Base-by-base conservation (phyloP, 1,284 basidiomycete genomes). In the Singerocomus inundabilis region DNA sequence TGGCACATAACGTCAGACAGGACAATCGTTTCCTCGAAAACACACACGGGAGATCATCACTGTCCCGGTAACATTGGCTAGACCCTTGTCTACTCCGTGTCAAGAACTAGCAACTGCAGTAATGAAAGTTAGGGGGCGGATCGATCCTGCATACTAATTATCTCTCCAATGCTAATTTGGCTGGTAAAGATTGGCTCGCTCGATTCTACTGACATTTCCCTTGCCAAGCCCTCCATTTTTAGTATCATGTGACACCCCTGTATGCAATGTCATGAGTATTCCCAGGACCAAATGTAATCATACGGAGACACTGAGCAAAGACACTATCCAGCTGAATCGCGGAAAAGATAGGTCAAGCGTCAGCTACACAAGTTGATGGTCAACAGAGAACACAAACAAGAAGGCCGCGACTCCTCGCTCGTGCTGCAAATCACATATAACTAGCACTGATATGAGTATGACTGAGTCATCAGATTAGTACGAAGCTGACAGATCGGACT, bases 151-250 rank as follows among this genome's bases (percentile, higher is more conserved):
- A 15, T 30, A 29, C 30, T 16, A 24, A 29, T 34, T 12, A 11
- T n/a, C 10, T 21, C 15, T 11, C 11, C 3, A 2, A 56, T 18
- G 16, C 18, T 39, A n/a, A 59, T 9, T 30, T 47, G 18, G 15
- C 46, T 62, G 4, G 61, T 62, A 9, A 60, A 28, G 21, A 46
- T 18, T 18, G 16, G 6, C 3, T 21, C 38, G 5, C 34, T 16
- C 7, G 18, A 1, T 10, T 30, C 40, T 8, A 6, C 21, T 15
- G 34, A 18, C 10, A 25, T 30, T 24, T 48, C 36, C 24, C 9
- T 45, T 44, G 51, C 56, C 5, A 65, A 57, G 37, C 56, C 45
- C 15, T 59, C 63, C 60, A 65, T 61, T 10, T 48, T 56, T 1
- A 61, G 37, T 39, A 65, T 43, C 49, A 60, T 43, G 24, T 33